Conservation (phyloP, 2,329 filamentous ascomycete genomes). For the Colletotrichum higginsianum region DNA sequence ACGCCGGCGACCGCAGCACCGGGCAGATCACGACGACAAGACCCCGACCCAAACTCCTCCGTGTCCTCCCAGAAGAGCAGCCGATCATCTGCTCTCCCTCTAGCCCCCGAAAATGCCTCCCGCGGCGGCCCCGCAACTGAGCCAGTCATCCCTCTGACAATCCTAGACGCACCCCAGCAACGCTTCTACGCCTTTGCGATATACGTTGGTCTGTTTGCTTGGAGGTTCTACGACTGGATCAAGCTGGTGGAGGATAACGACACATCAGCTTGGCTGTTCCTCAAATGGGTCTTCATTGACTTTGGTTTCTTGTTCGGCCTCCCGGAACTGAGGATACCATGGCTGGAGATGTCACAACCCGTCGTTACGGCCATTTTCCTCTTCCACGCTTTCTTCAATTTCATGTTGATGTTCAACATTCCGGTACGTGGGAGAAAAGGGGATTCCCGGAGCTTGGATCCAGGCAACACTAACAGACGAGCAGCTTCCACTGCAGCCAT, state of each 20-base stretch:
- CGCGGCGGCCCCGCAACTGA: conserved; percentile 46
- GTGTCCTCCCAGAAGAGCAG: conserved; percentile 27
- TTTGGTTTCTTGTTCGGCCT: conserved; percentile 89
- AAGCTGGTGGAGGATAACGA: conserved; percentile 84
- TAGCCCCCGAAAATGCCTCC: conserved; percentile 61
- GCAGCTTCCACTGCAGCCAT: conserved; percentile 80
- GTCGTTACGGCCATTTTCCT: conserved; percentile 81
- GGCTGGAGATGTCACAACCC: conserved; percentile 90
- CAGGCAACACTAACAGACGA: conserved; percentile 17
- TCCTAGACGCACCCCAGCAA: conserved; percentile 93
- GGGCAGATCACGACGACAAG: conserved; percentile 51
- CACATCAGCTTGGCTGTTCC: conserved; percentile 89
- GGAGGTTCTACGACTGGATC: conserved; percentile 90
- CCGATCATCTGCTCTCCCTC: conserved; percentile 56
- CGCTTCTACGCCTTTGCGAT: conserved; percentile 88
- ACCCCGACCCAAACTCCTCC: conserved; percentile 43
- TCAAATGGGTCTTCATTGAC: conserved; percentile 95
- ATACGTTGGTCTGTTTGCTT: conserved; percentile 82
- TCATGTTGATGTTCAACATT: conserved; percentile 93
- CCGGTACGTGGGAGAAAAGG: conserved; percentile 67
- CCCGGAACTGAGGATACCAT: conserved; percentile 91
- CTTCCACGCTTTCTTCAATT: conserved; percentile 80
- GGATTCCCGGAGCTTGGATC: not conserved
- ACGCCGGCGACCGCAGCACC: conserved; percentile 73
- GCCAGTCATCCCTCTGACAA: conserved; percentile 84